phyloP scores from a whole-genome alignment of 1,284 basidiomycete genomes.

The Termitomyces sp. region DNA sequence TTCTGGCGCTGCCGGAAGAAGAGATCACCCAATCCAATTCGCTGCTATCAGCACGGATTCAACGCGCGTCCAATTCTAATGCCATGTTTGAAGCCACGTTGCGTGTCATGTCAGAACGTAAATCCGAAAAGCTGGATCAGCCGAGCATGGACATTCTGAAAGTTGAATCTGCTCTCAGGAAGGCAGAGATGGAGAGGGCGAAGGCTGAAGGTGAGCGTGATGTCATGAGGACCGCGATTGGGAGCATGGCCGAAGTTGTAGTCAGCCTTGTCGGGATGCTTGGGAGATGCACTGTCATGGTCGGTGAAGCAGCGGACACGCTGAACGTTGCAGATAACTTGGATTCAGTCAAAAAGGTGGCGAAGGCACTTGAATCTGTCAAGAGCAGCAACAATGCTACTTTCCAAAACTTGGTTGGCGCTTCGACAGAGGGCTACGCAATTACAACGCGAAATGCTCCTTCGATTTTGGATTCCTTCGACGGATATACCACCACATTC shows the following conservation, averaged over 20 bases:
- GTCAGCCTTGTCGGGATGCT: conserved; percentile 73
- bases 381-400: conserved; percentile 64
- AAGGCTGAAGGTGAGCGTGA: conserved; percentile 69
- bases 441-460: conserved; percentile 27
- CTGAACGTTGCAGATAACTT: conserved; percentile 37
- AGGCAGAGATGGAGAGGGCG: conserved; percentile 68
- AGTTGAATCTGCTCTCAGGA: conserved; percentile 62
- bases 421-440: conserved; percentile 53
- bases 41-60: conserved; percentile 52
- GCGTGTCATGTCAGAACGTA: conserved; percentile 73
- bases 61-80: conserved; percentile 68
- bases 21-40: conserved; percentile 58
- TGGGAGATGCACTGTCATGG: conserved; percentile 72
- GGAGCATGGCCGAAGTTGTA: conserved; percentile 62
- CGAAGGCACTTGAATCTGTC: conserved; percentile 36
- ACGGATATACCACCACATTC: conserved; percentile 37
- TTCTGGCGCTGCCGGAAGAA: conserved; percentile 72
- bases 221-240: conserved; percentile 60
- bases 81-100: conserved; percentile 83
- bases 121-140: conserved; percentile 78
- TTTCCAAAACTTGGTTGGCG: conserved; percentile 61
- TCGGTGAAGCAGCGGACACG: conserved; percentile 59
- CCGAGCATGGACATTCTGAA: conserved; percentile 66
- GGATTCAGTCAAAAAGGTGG: conserved; percentile 39
- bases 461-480: conserved; percentile 42